Evolutionary conservation across 2,329 filamentous ascomycete species (phyloP), one percentile per base, ranked within the genome.

Genomic region (Pseudogymnoascus sp.): DNA sequence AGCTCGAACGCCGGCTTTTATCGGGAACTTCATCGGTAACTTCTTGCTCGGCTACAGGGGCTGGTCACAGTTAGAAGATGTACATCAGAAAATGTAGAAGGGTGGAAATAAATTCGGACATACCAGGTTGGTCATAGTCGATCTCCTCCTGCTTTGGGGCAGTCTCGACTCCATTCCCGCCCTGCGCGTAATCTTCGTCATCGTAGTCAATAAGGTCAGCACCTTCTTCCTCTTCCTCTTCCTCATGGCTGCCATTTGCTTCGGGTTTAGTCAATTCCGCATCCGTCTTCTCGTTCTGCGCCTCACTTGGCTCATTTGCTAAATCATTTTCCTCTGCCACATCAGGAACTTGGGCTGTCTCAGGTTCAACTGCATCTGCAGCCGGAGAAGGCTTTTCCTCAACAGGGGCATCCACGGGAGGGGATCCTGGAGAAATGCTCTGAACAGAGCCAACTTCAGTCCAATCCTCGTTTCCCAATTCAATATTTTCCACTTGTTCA

Each of bases 181-280:
- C 50, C 6, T 15, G n/a, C 11, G 50, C 50, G 15, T 42, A 19
- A 53, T 79, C 76, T n/a, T 74, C 77, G 63, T 83, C 80, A 23
- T 79, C 79, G 68, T 82, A 83, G 64, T 80, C 79, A 68, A 80
- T 75, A n/a, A 77, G 64, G 66, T 80, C 77, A 11, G 75, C 76
- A n/a, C 76, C 72, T 59, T 73, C 70, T 42, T 71, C 66, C 50
- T 63, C 70, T 42, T 71, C 66, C 50, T 63, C 59, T 60, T 60
- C 56, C 21, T 26, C 38, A 31, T 60, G 50, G 29, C 9, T 56
- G 11, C 50, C 50, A 56, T 35, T 56, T 56, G n/a, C 29, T 56
- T 56, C 50, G n/a, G 29, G n/a, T 56, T 56, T 56, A 5, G 50
- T 21, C 29, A 19, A 35, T 19, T 56, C 50, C 6, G 29, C 19